Base-by-base conservation (phyloP, 202 grass and related monocot genomes). In the Carex arenaria region DNA sequence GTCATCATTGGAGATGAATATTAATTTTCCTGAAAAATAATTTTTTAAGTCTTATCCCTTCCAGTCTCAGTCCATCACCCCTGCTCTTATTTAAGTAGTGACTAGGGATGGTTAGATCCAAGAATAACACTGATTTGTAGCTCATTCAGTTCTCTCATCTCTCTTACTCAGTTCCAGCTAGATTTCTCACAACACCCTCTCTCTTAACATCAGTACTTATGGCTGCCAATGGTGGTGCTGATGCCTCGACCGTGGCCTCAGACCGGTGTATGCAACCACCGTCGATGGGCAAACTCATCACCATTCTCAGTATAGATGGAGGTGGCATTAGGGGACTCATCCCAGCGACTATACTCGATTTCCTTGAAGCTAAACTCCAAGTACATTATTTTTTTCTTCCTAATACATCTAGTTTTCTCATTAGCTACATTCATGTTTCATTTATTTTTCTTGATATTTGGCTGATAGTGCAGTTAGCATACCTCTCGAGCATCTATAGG, bases 311-410 rank as follows among this genome's bases (percentile, higher is more conserved):
- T 81, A 90, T 93, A 78, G 89, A 91, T 32, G 89, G 89, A 30
- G 89, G 89, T 28, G 89, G 88, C 65, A 90, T 90, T 77, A 83
- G 90, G 1, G 90, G 90, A 0, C 87, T 92, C 32, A 92, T 92
- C 38, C 91, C 91, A 12, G 78, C 88, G 2, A 93, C 91, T 59
- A 88, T 93, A 71, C 84, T 93, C 69, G 63, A 57, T 56, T 85
- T 31, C 56, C 91, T 90, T n/a, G 91, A 93, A 71, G 68, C 80
- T 67, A 84, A 88, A 87, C 87, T 92, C 30, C 88, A 90, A 84
- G 82, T 84, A 84, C 49, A 20, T 68, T 23, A 71, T 51, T 9
- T 40, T 49, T 2, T 7, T 19, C 11, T 43, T 22, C 38, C 32
- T 62, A 43, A 8, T 80, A 62, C 5, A 45, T 42, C 18, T n/a